These are phyloP conservation scores for Infundibulicybe gibba DNA, from an alignment of 768 basidiomycete species.

Conservation along the genomic window DNA sequence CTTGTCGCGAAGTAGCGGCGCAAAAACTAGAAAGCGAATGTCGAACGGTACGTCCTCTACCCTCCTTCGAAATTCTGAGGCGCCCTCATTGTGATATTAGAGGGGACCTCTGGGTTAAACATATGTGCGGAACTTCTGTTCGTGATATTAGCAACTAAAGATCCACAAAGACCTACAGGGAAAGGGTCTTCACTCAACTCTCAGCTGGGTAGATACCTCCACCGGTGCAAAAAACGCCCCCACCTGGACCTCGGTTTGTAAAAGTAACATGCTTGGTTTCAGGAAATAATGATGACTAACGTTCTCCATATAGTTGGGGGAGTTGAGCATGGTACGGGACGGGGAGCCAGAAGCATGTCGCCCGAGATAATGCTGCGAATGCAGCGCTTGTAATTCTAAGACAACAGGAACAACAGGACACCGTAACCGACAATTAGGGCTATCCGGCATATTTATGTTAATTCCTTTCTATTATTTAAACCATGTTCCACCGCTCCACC, in stretches of 20 bases:
- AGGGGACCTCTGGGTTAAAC: slow-evolving; percentile 34
- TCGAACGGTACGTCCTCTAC: slow-evolving; percentile 12
- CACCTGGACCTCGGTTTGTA: slow-evolving; percentile 56
- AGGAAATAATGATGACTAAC: slow-evolving; percentile 7
- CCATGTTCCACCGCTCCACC: too few species aligned
- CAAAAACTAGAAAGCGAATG: slow-evolving; percentile 9
- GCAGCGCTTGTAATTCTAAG: slow-evolving; percentile 25
- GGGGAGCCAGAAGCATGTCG: slow-evolving; percentile 49
- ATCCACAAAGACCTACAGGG: slow-evolving; percentile 48
- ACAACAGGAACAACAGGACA: too few species aligned
- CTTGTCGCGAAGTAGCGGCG: too few species aligned
- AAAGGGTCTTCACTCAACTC: slow-evolving; percentile 31
- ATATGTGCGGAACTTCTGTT: slow-evolving; percentile 22
- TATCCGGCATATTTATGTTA: too few species aligned
- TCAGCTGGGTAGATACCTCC: slow-evolving; percentile 52
- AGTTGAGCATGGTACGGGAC: slow-evolving; percentile 42
- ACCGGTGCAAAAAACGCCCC: slow-evolving; percentile 42
- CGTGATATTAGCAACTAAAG: slow-evolving; percentile 1
- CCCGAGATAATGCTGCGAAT: slow-evolving; percentile 43
- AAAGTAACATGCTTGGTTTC: slow-evolving; percentile 35
- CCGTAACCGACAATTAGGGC: too few species aligned
- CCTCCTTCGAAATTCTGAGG: not conserved
- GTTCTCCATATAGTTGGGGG: slow-evolving; percentile 43
- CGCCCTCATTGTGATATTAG: not conserved
- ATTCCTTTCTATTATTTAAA: too few species aligned